Base-by-base conservation (phyloP, 2,329 filamentous ascomycete genomes). In the Aspergillus sp. region DNA sequence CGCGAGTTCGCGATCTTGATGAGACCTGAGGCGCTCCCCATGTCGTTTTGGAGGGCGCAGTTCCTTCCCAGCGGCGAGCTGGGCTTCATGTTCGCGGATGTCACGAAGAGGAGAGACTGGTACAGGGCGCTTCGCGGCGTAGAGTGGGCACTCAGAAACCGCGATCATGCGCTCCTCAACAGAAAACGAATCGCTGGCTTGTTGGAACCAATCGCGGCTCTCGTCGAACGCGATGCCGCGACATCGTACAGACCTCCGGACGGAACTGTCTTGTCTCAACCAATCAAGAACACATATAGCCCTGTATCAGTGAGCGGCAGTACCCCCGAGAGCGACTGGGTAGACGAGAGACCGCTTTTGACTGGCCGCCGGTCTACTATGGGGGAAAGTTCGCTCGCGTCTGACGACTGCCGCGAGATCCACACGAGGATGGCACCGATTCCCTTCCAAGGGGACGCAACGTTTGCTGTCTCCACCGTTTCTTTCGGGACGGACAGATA, bases 31-130 rank as follows among this genome's bases (percentile, higher is more conserved):
- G 43, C 17, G 3, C 53, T 58, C 2, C 55, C 59, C 9, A 55
- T 49, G 36, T 53, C 46, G 3, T 59, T 49, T 34, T 61, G 59
- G 59, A 49, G 52, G 19, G 47, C 25, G 21, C 50, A 52, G 20
- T 58, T 61, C 38, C 25, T 52, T 10, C 43, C 46, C 21, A 50
- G 55, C 9, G 45, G 54, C 23, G 52, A 52, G 19, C 38, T 43
- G 14, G 57, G 54, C 20, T 61, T 58, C 14, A 10, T 61, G 5
- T 61, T 58, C 32, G 49, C 52, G 2, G 43, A 23, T 11, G 34
- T 49, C 5, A 36, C 21, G 2, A 13, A 45, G 2, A 40, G 2
- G 25, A 44, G 45, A 10, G 19, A 60, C 31, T 60, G 58, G 59
- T 49, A 44, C 40, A 36, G 17, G 7, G 14, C 5, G 34, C 57